Evolutionary conservation across 2,329 filamentous ascomycete species (phyloP).

Genomic region (Xylariaceae sp.): DNA sequence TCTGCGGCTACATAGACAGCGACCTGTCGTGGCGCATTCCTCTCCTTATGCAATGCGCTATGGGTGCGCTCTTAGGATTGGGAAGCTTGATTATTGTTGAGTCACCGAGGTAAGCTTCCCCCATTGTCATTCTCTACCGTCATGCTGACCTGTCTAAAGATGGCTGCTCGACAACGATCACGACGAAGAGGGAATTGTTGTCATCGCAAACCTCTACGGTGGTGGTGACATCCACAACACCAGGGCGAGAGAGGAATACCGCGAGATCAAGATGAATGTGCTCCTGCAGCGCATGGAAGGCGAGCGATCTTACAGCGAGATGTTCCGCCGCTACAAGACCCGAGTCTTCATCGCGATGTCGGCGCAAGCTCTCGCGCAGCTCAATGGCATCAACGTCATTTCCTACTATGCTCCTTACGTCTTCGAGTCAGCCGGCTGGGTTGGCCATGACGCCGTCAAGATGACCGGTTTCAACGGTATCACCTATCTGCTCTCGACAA

Average conservation of each 20-base stretch:
- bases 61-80: slow-evolving; percentile 78
- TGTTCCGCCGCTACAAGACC: slow-evolving; percentile 89
- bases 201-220: slow-evolving; percentile 96
- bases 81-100: slow-evolving; percentile 94
- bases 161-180: slow-evolving; percentile 98
- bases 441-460: slow-evolving; percentile 80
- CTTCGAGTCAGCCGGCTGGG: slow-evolving; percentile 96
- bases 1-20: slow-evolving; percentile 82
- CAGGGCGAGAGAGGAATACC: slow-evolving; percentile 91
- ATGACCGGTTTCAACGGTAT: slow-evolving; percentile 96
- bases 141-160: slow-evolving; percentile 44
- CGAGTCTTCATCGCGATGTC: slow-evolving; percentile 99
- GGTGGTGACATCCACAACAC: slow-evolving; percentile 90
- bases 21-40: slow-evolving; percentile 88
- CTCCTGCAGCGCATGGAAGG: slow-evolving; percentile 90
- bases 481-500: slow-evolving; percentile 84
- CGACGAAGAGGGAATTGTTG: slow-evolving; percentile 95
- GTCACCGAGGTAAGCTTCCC: slow-evolving; percentile 68
- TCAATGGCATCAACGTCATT: slow-evolving; percentile 99
- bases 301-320: slow-evolving; percentile 83
- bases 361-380: slow-evolving; percentile 87
- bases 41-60: slow-evolving; percentile 85
- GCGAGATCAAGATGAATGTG: slow-evolving; percentile 98
- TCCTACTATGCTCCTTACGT: slow-evolving; percentile 97
- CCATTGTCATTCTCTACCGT: slow-evolving; percentile 5